Evolutionary conservation across 768 basidiomycete genomes (phyloP), one percentile per base, ranked within the genome.

Genomic region (Clathrus columnatus): DNA sequence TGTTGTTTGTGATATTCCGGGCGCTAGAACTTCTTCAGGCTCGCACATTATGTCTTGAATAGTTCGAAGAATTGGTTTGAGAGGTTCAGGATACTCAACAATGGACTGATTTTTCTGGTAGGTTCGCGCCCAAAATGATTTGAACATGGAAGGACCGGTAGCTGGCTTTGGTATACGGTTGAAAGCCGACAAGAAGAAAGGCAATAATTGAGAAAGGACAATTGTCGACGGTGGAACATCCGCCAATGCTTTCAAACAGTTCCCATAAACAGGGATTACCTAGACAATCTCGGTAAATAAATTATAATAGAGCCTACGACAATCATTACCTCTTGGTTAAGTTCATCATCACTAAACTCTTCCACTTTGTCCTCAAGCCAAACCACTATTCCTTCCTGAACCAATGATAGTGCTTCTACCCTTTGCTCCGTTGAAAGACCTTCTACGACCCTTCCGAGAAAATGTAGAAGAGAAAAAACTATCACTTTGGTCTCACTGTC

Each of bases 231-330:
- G 63, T 0, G 79, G 75, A 2, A 84, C 68, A 2, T 69, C 68
- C 57, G 76, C 77, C 28, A 85, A 70, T 51, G 73, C 69, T 51
- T 83, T 61, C 42, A 87, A 63, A 30, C 76, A 67, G 11, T 76
- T 80, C 63, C 85, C 75, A 61, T 88, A 91, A 50, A 88, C 63
- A 0, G 80, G 75, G 14, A 85, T 63, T 55, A 85, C 74, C 83
- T 85, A 57, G n/a, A 49, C 36, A 26, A 50, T 6, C 26, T 36
- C n/a, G 48, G 26, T 27, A n/a, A 18, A 29, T 24, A 23, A 20
- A 26, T 10, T 8, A 49, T 49, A 4, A 28, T n/a, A 11, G 32
- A 61, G 27, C 60, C 5, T 48, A 41, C n/a, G 7, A 27, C 4
- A n/a, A 14, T 36, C 71, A 78, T 53, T 61, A 84, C 82, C 64